phyloP scores from a whole-genome alignment of 768 basidiomycete genomes.

The Trametes meyenii region DNA sequence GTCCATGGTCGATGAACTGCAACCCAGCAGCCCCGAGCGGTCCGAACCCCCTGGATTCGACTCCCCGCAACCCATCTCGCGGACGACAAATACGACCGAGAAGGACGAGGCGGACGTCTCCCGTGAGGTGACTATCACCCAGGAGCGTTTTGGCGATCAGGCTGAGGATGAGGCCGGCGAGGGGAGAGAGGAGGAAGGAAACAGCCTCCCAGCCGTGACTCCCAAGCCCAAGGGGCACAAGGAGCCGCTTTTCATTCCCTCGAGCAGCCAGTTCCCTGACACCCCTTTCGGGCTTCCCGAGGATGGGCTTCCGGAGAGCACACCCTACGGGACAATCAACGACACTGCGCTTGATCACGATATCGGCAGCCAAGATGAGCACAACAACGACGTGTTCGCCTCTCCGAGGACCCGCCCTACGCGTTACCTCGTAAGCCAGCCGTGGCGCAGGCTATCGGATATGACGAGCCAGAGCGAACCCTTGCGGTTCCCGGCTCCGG shows the following conservation, averaged over 20 bases:
- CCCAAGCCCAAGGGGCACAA: slow-evolving; percentile 10
- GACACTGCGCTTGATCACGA: background rate
- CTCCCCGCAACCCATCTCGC: background rate
- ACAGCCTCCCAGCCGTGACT: background rate
- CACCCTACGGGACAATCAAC: background rate
- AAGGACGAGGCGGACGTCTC: slow-evolving; percentile 13
- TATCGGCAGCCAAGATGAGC: slow-evolving; percentile 1
- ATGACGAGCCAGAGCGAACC: slow-evolving; percentile 42
- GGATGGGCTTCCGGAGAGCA: slow-evolving; percentile 10
- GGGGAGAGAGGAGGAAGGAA: background rate
- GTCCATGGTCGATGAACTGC: slow-evolving; percentile 39
- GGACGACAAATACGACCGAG: background rate
- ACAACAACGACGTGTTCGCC: slow-evolving; percentile 29
- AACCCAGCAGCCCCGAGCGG: slow-evolving; percentile 36
- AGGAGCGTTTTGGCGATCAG: background rate
- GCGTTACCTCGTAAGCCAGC: slow-evolving; percentile 15
- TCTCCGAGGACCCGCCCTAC: slow-evolving; percentile 4
- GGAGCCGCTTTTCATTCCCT: slow-evolving; percentile 51
- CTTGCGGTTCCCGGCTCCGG: slow-evolving; percentile 36
- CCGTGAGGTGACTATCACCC: slow-evolving; percentile 13
- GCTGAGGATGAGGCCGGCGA: background rate
- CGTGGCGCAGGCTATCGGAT: slow-evolving; percentile 55
- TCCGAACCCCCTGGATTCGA: background rate
- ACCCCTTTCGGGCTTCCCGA: slow-evolving; percentile 53
- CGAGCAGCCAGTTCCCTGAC: slow-evolving; percentile 55